Conservation (phyloP, 2,329 filamentous ascomycete species). For the Talaromyces sp. region DNA sequence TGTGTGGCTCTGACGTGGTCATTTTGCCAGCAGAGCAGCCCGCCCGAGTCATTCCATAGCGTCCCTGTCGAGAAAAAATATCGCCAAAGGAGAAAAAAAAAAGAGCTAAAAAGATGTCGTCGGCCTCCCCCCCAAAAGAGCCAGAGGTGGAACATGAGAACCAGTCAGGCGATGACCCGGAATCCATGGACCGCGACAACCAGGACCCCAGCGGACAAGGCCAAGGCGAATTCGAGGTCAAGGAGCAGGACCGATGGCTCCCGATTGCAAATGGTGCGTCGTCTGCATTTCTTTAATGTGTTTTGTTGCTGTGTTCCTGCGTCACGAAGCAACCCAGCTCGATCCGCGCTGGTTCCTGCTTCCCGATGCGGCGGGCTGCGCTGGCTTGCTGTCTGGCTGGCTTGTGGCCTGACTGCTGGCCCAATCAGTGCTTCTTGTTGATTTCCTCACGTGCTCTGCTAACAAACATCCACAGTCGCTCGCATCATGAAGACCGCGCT, state of each 20-base stretch:
- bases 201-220: constrained; percentile 69
- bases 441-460: constrained; percentile 54
- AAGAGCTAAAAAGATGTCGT: constrained; percentile 74
- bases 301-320: constrained; percentile 28
- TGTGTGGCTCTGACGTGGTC: constrained; percentile 41
- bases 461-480: constrained; percentile 91
- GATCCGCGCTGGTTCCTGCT: constrained; percentile 50
- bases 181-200: constrained; percentile 72
- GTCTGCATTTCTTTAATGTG: not conserved
- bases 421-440: constrained; percentile 1
- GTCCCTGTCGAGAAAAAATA: constrained; percentile 22
- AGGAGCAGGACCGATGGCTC: constrained; percentile 99
- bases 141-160: constrained; percentile 82
- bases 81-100: constrained; percentile 22
- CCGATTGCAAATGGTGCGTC: constrained; percentile 99
- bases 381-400: not conserved
- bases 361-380: constrained; percentile 13
- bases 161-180: constrained; percentile 88
- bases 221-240: constrained; percentile 94
- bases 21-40: constrained; percentile 34
- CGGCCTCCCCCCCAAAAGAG: constrained; percentile 89
- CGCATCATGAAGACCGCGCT: constrained; percentile 98
- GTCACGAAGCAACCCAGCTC: constrained; percentile 31
- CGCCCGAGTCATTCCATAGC: constrained; percentile 25
- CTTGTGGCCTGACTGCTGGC: not conserved